Percentiles rank a stretch among this genome's conserved stretches.
Evolutionary conservation across 768 basidiomycete genomes (phyloP).

Genomic region (Boletus tylopilopsis): DNA sequence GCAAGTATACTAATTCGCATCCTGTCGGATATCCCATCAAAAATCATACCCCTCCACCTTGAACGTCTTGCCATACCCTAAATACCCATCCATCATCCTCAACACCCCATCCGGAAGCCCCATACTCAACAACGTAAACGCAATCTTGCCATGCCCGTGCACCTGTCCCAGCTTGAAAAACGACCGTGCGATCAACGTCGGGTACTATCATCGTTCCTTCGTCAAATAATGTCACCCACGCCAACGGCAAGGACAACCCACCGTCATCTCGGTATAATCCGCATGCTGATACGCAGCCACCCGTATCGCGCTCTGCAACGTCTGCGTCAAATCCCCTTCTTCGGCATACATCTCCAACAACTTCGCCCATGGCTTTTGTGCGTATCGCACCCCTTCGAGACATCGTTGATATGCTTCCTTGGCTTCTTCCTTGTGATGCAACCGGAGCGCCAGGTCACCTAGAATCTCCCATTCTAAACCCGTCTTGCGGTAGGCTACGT

Average conservation of each 20-base stretch:
- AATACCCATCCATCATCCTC: constrained; percentile 90
- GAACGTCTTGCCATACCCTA: constrained; percentile 85
- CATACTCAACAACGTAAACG: constrained; percentile 91
- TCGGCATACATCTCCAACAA: constrained; percentile 96
- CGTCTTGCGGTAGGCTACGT: constrained; percentile 96
- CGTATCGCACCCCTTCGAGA: constrained; percentile 82
- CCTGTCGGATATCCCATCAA: no score
- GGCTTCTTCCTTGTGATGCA: constrained; percentile 97
- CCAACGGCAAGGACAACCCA: constrained; percentile 35
- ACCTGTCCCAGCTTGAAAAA: constrained; percentile 93
- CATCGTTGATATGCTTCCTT: constrained; percentile 97
- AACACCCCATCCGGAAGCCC: constrained; percentile 85
- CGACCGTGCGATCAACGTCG: constrained; percentile 83
- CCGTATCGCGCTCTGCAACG: constrained; percentile 87
- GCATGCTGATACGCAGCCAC: constrained; percentile 90
- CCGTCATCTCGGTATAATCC: constrained; percentile 87
- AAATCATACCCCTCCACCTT: constrained; percentile 86
- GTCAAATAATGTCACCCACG: no score
- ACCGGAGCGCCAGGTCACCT: constrained; percentile 87
- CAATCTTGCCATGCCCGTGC: constrained; percentile 92
- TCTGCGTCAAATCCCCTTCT: constrained; percentile 89
- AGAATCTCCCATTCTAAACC: constrained; percentile 98
- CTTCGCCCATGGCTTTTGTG: constrained; percentile 89
- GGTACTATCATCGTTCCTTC: constrained; percentile 46
- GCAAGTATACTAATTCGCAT: no score